Evolutionary conservation across 1,284 basidiomycete genomes (phyloP).

Genomic region (Ceratobasidium sp.): DNA sequence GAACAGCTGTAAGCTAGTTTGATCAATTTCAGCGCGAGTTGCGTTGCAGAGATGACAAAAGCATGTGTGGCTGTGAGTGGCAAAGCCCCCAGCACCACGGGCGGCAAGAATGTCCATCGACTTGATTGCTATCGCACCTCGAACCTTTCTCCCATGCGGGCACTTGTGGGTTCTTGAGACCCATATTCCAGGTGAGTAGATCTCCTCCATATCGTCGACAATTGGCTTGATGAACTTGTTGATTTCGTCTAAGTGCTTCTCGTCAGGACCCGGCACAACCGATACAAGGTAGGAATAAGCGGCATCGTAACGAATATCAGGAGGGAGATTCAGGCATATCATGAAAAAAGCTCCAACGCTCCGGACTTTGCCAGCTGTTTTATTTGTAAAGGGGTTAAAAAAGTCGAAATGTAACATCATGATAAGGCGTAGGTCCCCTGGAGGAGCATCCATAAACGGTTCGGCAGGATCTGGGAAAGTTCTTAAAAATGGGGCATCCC

Average conservation of each 20-base stretch:
- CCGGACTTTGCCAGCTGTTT: conserved; percentile 50
- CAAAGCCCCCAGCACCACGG: background rate
- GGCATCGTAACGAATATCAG: conserved; percentile 50
- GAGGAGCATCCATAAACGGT: conserved; percentile 29
- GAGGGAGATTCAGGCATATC: conserved; percentile 56
- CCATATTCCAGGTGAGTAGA: conserved; percentile 47
- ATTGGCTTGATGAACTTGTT: conserved; percentile 45
- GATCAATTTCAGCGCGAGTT: background rate
- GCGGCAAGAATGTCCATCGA: background rate
- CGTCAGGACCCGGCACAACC: conserved; percentile 53
- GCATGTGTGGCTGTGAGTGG: background rate
- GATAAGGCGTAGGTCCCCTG: conserved; percentile 46
- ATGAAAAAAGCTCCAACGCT: conserved; percentile 55
- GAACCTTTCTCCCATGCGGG: conserved; percentile 8
- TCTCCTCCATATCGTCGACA: background rate
- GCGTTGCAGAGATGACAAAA: background rate
- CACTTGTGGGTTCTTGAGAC: conserved; percentile 43
- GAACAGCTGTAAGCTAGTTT: background rate
- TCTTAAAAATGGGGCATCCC: conserved; percentile 50
- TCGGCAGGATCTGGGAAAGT: conserved; percentile 47
- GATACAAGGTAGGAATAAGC: conserved; percentile 57
- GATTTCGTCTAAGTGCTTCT: conserved; percentile 50
- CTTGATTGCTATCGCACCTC: background rate
- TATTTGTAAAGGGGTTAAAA: conserved; percentile 48
- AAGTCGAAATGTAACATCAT: conserved; percentile 55